These are phyloP conservation scores for Dothistroma septosporum DNA, from an alignment of 2,329 filamentous ascomycete genomes.

Conservation along the genomic window DNA sequence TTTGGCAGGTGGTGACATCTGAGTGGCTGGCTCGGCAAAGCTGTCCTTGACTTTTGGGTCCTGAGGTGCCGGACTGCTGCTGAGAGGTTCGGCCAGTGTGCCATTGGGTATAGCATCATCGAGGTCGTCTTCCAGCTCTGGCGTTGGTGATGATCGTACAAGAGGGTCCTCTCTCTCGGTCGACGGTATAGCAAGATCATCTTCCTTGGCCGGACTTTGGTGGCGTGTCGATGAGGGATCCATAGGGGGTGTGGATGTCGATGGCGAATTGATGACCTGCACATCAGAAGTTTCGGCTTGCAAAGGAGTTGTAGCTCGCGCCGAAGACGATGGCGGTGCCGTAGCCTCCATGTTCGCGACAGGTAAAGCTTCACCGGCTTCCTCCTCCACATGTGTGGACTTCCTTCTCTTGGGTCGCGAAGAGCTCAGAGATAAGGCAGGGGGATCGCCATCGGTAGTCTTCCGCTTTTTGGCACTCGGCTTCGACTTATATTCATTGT, in stretches of 20 bases:
- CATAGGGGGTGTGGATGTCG: slow-evolving; percentile 33
- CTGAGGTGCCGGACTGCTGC: slow-evolving; percentile 36
- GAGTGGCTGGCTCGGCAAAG: slow-evolving; percentile 23
- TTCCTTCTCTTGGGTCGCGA: slow-evolving; percentile 23
- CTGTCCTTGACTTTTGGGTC: slow-evolving; percentile 3
- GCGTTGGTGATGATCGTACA: slow-evolving; percentile 5
- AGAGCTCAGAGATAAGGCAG: slow-evolving; percentile 19
- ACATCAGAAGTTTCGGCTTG: slow-evolving; percentile 25
- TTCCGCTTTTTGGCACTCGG: slow-evolving; percentile 29
- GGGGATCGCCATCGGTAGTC: slow-evolving; percentile 22
- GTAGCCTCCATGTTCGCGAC: background rate
- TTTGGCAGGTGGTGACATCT: slow-evolving; percentile 24
- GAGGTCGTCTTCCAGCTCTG: slow-evolving; percentile 21
- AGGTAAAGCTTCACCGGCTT: background rate
- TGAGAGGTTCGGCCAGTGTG: slow-evolving; percentile 43
- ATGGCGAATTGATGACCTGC: slow-evolving; percentile 33
- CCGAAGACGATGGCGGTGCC: slow-evolving; percentile 14
- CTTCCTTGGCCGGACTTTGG: slow-evolving; percentile 25
- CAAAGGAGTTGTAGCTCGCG: slow-evolving; percentile 20
- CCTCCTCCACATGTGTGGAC: slow-evolving; percentile 5
- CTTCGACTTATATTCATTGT: background rate
- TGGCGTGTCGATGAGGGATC: slow-evolving; percentile 32
- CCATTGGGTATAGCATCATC: slow-evolving; percentile 36
- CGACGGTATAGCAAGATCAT: slow-evolving; percentile 17
- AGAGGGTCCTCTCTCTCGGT: slow-evolving; percentile 14